Evolutionary conservation across 768 basidiomycete species (phyloP).

Genomic region (Phylloporus rhodoxanthus): DNA sequence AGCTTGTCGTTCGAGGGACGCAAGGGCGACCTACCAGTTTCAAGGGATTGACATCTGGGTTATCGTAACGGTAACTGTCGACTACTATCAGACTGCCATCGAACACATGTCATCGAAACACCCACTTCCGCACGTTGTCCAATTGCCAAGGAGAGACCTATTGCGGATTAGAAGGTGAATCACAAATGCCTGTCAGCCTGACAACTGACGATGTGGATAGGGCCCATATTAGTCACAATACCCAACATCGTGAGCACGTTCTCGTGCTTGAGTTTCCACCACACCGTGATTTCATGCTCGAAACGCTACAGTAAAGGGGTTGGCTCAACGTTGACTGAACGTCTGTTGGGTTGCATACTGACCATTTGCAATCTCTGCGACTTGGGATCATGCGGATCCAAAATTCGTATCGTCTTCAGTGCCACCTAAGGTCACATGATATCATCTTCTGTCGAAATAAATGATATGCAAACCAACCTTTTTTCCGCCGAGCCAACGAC

Average conservation of each 20-base stretch:
- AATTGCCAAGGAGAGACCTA: slow-evolving; percentile 62
- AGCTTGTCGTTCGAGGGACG: not conserved
- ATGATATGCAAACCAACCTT: slow-evolving; percentile 33
- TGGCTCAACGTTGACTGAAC: not conserved
- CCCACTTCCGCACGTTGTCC: slow-evolving; percentile 50
- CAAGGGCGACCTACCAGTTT: slow-evolving; percentile 32
- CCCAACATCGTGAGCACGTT: slow-evolving; percentile 48
- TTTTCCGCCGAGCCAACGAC: slow-evolving; percentile 49
- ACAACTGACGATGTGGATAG: slow-evolving; percentile 42
- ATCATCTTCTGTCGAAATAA: not conserved
- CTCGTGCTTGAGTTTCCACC: slow-evolving; percentile 46
- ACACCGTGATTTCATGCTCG: slow-evolving; percentile 50
- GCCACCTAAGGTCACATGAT: slow-evolving; percentile 40
- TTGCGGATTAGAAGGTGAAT: not conserved
- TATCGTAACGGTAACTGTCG: slow-evolving; percentile 37
- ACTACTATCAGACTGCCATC: not conserved
- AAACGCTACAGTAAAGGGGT: slow-evolving; percentile 38
- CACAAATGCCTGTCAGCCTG: not conserved
- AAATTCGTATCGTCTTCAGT: slow-evolving; percentile 46
- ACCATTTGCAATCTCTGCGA: slow-evolving; percentile 37
- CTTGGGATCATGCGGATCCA: slow-evolving; percentile 40
- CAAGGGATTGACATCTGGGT: slow-evolving; percentile 36
- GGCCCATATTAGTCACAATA: slow-evolving; percentile 48
- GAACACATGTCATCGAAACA: not conserved
- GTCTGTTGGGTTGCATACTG: not conserved